Evolutionary conservation across 1,284 basidiomycete species (phyloP).

Genomic region (Malassezia restricta): DNA sequence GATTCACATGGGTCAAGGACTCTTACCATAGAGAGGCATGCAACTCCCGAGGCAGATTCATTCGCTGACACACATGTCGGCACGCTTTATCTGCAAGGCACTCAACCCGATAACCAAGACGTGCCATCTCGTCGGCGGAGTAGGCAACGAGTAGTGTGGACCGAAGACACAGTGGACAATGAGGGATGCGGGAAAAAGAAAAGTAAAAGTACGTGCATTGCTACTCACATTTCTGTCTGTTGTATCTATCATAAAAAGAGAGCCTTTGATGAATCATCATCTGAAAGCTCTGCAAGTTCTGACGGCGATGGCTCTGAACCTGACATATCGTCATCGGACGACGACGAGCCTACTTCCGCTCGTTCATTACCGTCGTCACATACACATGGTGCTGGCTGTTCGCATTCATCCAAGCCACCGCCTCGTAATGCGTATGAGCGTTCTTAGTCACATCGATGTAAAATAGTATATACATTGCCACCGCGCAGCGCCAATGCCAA

Average conservation of each 20-base stretch:
- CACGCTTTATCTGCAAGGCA: no score
- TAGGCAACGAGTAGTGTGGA: conserved; percentile 28
- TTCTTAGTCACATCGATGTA: not conserved
- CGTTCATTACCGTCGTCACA: no score
- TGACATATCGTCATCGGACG: not conserved
- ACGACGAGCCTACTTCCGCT: not conserved
- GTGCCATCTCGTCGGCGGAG: not conserved
- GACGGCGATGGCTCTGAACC: not conserved
- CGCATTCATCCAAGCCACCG: not conserved
- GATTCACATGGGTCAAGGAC: no score
- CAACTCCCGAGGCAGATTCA: no score
- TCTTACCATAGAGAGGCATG: no score
- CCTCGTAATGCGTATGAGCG: conserved; percentile 13
- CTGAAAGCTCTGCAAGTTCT: conserved; percentile 15
- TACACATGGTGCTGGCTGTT: no score
- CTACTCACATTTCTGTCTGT: conserved; percentile 23
- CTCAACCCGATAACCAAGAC: no score
- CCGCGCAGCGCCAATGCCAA: no score
- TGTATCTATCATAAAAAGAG: conserved; percentile 43
- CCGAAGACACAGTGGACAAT: conserved; percentile 38
- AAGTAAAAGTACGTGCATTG: conserved; percentile 31
- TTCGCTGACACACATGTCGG: no score
- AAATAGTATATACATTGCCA: not conserved
- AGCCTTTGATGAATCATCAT: conserved; percentile 36
- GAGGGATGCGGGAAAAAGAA: conserved; percentile 36